Base-by-base conservation (phyloP, 2,329 filamentous ascomycete species). In the Dactylellina leptospora region DNA sequence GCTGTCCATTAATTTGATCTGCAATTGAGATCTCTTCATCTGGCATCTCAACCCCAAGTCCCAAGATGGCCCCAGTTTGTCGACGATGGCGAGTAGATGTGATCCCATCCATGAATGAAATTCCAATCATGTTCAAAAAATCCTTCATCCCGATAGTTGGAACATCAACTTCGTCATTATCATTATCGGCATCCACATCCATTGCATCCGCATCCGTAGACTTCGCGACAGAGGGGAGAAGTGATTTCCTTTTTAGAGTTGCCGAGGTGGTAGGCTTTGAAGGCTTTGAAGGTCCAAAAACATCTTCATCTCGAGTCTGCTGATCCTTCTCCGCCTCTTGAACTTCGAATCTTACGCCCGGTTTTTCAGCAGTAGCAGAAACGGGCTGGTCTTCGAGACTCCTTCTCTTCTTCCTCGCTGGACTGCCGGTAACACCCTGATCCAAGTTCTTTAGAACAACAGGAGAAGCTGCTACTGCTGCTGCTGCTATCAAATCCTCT, bases 51-150 rank as follows among this genome's bases (percentile, higher is more conserved):
- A 73, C 74, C 4, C 74, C 59, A 74, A 62, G 68, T 74, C 44
- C 66, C 75, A 33, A 54, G 33, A 54, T 56, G 54, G 44, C 62
- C 3, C 66, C 77, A 78, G 50, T 78, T 75, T 22, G 73, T 20
- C 68, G 90, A 61, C 95, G 86, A 75, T 93, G 85, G 79, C 97
- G 97, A 0, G 93, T 97, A 0, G 93, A 96, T n/a, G 90, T 96
- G 53, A 99, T 84, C 78, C 74, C 74, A 28, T 99, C 95, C 90
- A 99, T 97, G 81, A 99, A 99, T 59, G 93, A 91, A 77, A 99
- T 96, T 69, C 91, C 96, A 1, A 93, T 97, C 87, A 96, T 88
- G 74, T 96, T 91, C 45, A 99, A 82, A 80, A 99, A 99, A 58
- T 96, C 90, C 76, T 96, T 92, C 2, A 99, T 83, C 47, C 93